Evolutionary conservation across 306 rosid genomes (phyloP).

Genomic region (Betula pendula): DNA sequence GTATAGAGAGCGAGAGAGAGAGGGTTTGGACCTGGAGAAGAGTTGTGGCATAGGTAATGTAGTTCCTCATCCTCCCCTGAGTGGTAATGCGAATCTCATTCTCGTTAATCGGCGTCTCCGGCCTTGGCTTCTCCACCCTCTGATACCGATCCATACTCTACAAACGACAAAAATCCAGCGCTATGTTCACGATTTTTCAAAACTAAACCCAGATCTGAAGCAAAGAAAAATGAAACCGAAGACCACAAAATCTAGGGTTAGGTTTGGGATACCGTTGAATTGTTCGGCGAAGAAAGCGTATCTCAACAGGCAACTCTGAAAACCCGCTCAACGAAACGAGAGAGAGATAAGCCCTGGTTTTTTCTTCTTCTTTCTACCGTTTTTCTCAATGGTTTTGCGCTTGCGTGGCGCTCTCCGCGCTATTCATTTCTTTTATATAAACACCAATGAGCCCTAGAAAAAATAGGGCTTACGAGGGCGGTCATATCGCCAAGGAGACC

Average conservation of each 20-base stretch:
- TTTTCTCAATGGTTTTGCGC: background rate
- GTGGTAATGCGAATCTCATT: constrained; percentile 26
- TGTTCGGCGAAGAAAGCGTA: constrained; percentile 1
- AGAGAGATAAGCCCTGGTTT: background rate
- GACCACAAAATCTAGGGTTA: constrained; percentile 13
- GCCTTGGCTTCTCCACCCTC: constrained; percentile 31
- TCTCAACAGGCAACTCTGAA: constrained; percentile 10
- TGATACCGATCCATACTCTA: constrained; percentile 31
- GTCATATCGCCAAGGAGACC: background rate
- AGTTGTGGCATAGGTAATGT: constrained; percentile 34
- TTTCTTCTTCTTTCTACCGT: background rate
- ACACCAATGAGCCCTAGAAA: background rate
- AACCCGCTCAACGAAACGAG: constrained; percentile 14
- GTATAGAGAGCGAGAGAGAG: background rate
- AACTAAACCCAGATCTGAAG: background rate
- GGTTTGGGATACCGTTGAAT: constrained; percentile 3
- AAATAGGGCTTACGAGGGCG: constrained; percentile 10
- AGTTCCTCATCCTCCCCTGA: constrained; percentile 36
- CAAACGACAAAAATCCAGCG: background rate
- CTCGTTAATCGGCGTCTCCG: constrained; percentile 24
- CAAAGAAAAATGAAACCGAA: background rate
- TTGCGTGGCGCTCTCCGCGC: background rate
- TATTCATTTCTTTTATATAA: background rate
- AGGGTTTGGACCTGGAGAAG: constrained; percentile 22
- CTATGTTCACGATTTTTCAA: background rate